Evolutionary conservation across 2,329 filamentous ascomycete genomes (phyloP).

Genomic region (Neurospora sp.): DNA sequence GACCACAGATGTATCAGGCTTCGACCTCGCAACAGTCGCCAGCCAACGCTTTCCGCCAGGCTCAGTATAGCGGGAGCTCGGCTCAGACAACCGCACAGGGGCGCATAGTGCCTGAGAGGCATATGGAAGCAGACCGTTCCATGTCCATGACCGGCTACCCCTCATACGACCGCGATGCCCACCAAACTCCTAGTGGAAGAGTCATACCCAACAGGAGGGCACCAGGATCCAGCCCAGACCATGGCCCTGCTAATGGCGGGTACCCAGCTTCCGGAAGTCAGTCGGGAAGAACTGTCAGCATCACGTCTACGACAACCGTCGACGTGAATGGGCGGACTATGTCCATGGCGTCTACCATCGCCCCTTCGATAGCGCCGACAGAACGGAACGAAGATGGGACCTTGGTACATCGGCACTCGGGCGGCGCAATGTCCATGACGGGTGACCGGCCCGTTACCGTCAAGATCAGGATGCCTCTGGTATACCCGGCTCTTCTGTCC

Average conservation of each 20-base stretch:
- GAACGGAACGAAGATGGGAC: constrained; percentile 36
- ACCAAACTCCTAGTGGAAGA: constrained; percentile 89
- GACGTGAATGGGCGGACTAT: constrained; percentile 56
- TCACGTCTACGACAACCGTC: constrained; percentile 42
- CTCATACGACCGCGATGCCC: constrained; percentile 62
- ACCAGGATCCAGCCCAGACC: constrained; percentile 22
- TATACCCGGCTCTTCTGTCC: constrained; percentile 91
- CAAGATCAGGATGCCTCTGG: constrained; percentile 66
- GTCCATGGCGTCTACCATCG: constrained; percentile 84
- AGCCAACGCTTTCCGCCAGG: constrained; percentile 68
- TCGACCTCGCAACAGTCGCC: constrained; percentile 36
- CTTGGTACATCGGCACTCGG: constrained; percentile 45
- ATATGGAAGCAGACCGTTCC: constrained; percentile 64
- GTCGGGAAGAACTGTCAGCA: constrained; percentile 47
- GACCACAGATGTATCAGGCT: constrained; percentile 46
- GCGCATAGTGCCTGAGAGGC: constrained; percentile 79
- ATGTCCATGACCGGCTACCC: constrained; percentile 86
- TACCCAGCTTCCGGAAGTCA: constrained; percentile 40
- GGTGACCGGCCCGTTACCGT: constrained; percentile 46
- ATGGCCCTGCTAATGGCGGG: constrained; percentile 18
- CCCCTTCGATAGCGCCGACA: constrained; percentile 51
- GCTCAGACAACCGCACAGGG: constrained; percentile 85
- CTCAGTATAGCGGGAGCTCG: constrained; percentile 55
- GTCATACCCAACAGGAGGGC: constrained; percentile 69
- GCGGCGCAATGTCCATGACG: constrained; percentile 42